Evolutionary conservation across 192 early-diverging fungal species (phyloP).

Genomic region (Dissophora ornata): DNA sequence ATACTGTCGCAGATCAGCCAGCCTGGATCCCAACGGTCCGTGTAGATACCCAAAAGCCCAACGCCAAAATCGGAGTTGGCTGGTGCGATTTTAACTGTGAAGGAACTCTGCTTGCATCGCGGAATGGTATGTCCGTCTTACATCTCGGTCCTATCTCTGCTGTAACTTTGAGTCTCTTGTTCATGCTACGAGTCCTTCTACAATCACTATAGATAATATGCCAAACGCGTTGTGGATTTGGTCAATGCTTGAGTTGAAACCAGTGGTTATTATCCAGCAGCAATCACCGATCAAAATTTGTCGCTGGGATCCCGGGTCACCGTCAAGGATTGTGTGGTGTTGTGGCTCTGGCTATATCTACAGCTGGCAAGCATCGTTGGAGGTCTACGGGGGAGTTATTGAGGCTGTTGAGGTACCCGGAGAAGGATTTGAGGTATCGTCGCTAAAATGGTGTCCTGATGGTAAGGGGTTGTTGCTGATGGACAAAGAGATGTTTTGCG

Average conservation of each 20-base stretch:
- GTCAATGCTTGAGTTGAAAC: conserved; percentile 62
- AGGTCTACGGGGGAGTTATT: conserved; percentile 64
- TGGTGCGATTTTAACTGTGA: conserved; percentile 72
- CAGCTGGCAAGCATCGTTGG: conserved; percentile 64
- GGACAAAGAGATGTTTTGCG: conserved; percentile 81
- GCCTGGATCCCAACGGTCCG: conserved; percentile 62
- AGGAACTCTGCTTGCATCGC: conserved; percentile 67
- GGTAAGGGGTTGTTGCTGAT: conserved; percentile 75
- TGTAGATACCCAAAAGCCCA: conserved; percentile 75
- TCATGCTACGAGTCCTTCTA: not conserved
- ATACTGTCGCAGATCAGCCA: conserved; percentile 67
- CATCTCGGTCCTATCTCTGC: not conserved
- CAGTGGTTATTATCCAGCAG: conserved; percentile 70
- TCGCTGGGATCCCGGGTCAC: conserved; percentile 75
- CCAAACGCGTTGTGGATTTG: conserved; percentile 83
- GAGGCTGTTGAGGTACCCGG: conserved; percentile 38
- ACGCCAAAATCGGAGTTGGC: conserved; percentile 80
- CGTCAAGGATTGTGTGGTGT: conserved; percentile 68
- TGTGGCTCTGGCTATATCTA: conserved; percentile 70
- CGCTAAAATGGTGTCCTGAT: conserved; percentile 76
- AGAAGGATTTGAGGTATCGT: conserved; percentile 71
- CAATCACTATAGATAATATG: conserved; percentile 70
- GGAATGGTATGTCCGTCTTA: conserved; percentile 74
- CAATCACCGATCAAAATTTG: conserved; percentile 63
- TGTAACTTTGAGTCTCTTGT: too few relatives aligned